Conservation (phyloP, 2,329 filamentous ascomycete species). For the Alternaria gaisen region DNA sequence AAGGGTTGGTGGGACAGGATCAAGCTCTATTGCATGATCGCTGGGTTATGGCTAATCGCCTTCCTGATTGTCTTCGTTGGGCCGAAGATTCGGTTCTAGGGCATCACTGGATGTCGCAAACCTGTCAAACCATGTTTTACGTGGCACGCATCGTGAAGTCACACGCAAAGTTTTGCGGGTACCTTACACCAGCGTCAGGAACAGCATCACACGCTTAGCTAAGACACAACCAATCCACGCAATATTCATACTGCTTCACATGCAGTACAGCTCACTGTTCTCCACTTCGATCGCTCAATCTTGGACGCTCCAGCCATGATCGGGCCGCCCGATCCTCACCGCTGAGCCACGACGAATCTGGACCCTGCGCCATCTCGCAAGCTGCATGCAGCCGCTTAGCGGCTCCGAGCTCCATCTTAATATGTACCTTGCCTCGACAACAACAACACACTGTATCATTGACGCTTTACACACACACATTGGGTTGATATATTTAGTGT, state of each 20-base stretch:
- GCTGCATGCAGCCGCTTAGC: constrained; percentile 30
- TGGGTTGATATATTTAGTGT: constrained; percentile 12
- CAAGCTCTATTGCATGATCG: constrained; percentile 85
- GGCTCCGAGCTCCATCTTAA: constrained; percentile 21
- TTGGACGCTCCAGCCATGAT: constrained; percentile 5
- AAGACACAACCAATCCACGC: not conserved
- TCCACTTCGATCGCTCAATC: constrained; percentile 9
- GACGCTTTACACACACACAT: not conserved
- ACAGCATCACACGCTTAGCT: constrained; percentile 9
- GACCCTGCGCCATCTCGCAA: constrained; percentile 32
- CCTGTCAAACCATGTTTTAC: not conserved
- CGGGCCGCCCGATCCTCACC: constrained; percentile 14
- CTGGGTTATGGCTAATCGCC: constrained; percentile 79
- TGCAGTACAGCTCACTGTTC: constrained; percentile 8
- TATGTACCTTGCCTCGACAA: constrained; percentile 18
- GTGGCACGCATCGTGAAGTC: not conserved
- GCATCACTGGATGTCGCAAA: not conserved
- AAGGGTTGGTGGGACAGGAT: constrained; percentile 86
- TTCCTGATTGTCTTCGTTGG: constrained; percentile 83
- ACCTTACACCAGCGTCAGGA: not conserved
- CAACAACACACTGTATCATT: constrained; percentile 27
- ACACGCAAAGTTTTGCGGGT: constrained; percentile 2
- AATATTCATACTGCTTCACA: constrained; percentile 1
- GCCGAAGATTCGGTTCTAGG: constrained; percentile 84
- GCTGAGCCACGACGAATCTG: constrained; percentile 22